Base-by-base conservation (phyloP, 805 yeast species). In the Saccharomyces eubayanus region DNA sequence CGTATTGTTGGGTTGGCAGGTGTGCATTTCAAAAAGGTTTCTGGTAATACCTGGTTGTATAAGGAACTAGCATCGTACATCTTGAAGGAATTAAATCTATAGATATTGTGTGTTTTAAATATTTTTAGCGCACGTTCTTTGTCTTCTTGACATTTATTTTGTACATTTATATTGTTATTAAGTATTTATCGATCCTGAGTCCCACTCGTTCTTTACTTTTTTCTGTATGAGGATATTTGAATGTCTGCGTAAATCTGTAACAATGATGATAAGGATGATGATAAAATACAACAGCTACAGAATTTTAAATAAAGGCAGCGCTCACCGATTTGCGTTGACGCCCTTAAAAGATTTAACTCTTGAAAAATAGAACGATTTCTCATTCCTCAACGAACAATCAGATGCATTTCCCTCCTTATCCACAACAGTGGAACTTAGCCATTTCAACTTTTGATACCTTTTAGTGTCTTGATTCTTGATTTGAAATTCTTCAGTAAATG, bases 1-100 rank as follows among this genome's bases (percentile, higher is more conserved):
- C 96, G 96, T 48, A 77, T 91, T 59, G 87, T 91, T 52, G 89
- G 95, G 4, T 75, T 92, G 55, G 90, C 87, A 59, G 98, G 98
- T 70, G 91, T 91, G 49, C 97, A 92, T 69, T 90, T 91, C 75
- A 92, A 92, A 77, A 91, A 91, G 68, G 78, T 91, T 30, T 79
- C 87, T 54, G 98, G 98, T 64, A 90, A 92, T 68, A 89, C 96
- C 1, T 91, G 97, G 97, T 81, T 86, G 72, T 91, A 91, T 72
- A 91, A 92, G 74, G 84, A 90, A 9, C 75, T 91, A 65, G 97
- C 97, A 1, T 84, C 92, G 52, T 89, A 84, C 67, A 86, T 91
- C 50, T 78, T 91, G 69, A 77, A 78, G 55, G 87, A 86, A 59
- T 75, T 88, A 67, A 83, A 85, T 57, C 72, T 87, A 58, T 87